These are phyloP conservation scores for Hamigera avellanea DNA, from an alignment of 495 filamentous ascomycete species.

Conservation along the genomic window DNA sequence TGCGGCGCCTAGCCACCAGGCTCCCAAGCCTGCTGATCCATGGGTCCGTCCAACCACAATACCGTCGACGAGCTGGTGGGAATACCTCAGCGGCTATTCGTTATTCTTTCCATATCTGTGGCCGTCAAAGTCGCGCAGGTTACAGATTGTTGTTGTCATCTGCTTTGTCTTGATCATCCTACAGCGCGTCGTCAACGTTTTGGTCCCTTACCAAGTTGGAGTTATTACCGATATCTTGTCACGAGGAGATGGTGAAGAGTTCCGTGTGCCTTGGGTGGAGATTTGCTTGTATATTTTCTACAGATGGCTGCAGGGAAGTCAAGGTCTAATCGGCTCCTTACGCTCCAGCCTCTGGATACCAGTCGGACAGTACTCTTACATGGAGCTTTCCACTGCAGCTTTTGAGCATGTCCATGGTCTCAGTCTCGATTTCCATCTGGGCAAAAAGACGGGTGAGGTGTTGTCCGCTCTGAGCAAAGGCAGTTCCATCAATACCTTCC, in stretches of 20 bases:
- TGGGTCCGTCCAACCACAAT: slow-evolving; percentile 59
- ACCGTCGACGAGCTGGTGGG: slow-evolving; percentile 69
- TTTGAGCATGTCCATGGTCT: slow-evolving; percentile 96
- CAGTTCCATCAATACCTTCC: slow-evolving; percentile 89
- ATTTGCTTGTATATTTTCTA: slow-evolving; percentile 72
- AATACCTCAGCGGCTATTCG: slow-evolving; percentile 79
- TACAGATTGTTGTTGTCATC: slow-evolving; percentile 65
- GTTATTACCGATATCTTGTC: slow-evolving; percentile 58
- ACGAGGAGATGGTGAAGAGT: slow-evolving; percentile 31
- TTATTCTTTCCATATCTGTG: slow-evolving; percentile 92
- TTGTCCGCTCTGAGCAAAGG: slow-evolving; percentile 92
- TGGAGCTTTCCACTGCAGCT: slow-evolving; percentile 82
- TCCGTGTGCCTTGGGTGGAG: slow-evolving; percentile 49
- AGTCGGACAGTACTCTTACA: slow-evolving; percentile 91
- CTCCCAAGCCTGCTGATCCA: slow-evolving; percentile 29
- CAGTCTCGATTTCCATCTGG: slow-evolving; percentile 91
- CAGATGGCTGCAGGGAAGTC: slow-evolving; percentile 77
- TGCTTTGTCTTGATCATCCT: slow-evolving; percentile 68
- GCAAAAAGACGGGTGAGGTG: slow-evolving; percentile 94
- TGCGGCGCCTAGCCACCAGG: slow-evolving; percentile 22
- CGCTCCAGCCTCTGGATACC: slow-evolving; percentile 87
- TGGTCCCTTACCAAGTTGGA: slow-evolving; percentile 69
- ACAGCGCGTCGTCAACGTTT: slow-evolving; percentile 69
- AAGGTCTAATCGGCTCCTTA: slow-evolving; percentile 72
- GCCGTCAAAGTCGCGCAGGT: slow-evolving; percentile 61